Percentiles rank a stretch among this genome's conserved stretches.
These are phyloP conservation scores for Otatea glauca DNA, from an alignment of 176 grass and related monocot species.

Conservation along the genomic window DNA sequence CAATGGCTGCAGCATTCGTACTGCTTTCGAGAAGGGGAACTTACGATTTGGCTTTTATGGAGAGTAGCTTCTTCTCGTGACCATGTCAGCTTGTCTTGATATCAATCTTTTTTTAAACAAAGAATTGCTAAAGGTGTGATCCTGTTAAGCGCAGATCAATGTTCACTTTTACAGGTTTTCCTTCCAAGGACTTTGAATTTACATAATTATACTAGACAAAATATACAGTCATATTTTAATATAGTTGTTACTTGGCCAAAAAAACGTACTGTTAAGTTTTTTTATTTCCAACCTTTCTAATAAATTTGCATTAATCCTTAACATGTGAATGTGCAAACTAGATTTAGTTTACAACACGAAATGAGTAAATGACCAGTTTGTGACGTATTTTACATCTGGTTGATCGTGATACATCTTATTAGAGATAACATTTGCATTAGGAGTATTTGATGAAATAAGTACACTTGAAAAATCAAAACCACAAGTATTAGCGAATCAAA, in stretches of 20 bases:
- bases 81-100: conserved; percentile 9
- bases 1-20: conserved; percentile 12
- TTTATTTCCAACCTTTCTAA: neutral
- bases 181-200: neutral
- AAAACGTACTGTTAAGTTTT: neutral
- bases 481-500: neutral
- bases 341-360: neutral
- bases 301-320: neutral
- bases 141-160: conserved; percentile 18
- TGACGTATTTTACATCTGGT: neutral
- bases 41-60: conserved; percentile 18
- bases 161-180: conserved; percentile 12
- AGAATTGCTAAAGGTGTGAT: conserved; percentile 26
- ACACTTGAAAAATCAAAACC: neutral
- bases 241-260: neutral
- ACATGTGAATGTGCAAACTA: neutral
- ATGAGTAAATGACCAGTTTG: neutral
- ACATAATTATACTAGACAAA: neutral
- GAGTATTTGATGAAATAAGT: neutral
- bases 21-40: neutral
- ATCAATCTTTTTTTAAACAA: neutral
- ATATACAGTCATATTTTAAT: neutral
- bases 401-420: neutral
- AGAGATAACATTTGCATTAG: neutral
- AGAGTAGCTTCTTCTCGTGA: neutral